Conservation (phyloP, 169 alveolate genomes). For the Eimeria zaria region DNA sequence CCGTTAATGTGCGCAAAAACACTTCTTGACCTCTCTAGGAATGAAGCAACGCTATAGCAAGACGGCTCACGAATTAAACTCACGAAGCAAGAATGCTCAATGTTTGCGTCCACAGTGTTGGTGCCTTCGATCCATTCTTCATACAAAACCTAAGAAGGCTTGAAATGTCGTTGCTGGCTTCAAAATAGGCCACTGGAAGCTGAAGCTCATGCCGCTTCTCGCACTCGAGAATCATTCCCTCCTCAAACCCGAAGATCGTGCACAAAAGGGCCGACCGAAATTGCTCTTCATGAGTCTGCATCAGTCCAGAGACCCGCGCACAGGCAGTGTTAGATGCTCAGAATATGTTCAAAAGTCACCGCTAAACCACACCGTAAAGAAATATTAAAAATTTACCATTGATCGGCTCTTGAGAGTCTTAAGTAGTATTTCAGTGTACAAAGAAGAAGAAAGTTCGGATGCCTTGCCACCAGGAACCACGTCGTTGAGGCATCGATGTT, state of each 20-base stretch:
- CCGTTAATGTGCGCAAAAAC: neutral
- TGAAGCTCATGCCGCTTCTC: constrained; percentile 71
- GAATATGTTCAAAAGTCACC: neutral
- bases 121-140: constrained; percentile 71
- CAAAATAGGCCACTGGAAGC: constrained; percentile 73
- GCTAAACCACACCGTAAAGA: neutral
- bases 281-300: constrained; percentile 77
- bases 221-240: constrained; percentile 75
- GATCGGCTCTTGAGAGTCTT: constrained; percentile 50
- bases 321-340: neutral
- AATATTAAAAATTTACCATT: constrained; percentile 21
- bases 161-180: constrained; percentile 54
- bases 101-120: constrained; percentile 76
- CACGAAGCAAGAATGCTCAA: constrained; percentile 81
- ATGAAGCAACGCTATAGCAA: neutral
- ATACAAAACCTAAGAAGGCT: constrained; percentile 61
- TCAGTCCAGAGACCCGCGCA: neutral
- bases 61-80: neutral
- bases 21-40: neutral
- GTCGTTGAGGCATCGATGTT: neutral
- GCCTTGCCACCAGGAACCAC: neutral
- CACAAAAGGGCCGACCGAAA: constrained; percentile 71
- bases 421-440: constrained; percentile 40
- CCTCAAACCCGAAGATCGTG: constrained; percentile 71
- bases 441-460: constrained; percentile 5